Evolutionary conservation across 2,329 filamentous ascomycete genomes (phyloP).

Genomic region (Clarireedia monteithiana): DNA sequence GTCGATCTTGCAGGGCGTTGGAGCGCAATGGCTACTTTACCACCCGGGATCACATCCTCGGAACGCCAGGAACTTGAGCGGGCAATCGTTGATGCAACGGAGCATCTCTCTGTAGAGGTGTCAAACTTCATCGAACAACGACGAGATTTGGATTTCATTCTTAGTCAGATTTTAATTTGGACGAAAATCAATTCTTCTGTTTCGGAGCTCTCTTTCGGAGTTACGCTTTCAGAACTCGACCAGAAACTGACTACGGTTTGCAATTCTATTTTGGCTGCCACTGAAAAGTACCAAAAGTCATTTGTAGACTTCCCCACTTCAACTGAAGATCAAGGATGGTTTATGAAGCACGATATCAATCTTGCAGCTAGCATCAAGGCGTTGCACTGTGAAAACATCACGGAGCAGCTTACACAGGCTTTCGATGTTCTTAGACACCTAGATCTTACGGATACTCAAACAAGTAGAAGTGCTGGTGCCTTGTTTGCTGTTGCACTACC

Average conservation of each 20-base stretch:
- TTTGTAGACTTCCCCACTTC: slow-evolving; percentile 48
- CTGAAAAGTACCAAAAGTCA: slow-evolving; percentile 62
- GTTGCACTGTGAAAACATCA: slow-evolving; percentile 22
- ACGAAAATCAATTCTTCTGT: slow-evolving; percentile 30
- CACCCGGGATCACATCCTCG: slow-evolving; percentile 41
- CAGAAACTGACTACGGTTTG: slow-evolving; percentile 54
- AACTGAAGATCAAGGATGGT: slow-evolving; percentile 55
- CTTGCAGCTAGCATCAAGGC: slow-evolving; percentile 22
- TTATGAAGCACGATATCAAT: slow-evolving; percentile 36
- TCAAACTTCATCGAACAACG: slow-evolving; percentile 36
- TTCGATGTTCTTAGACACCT: slow-evolving; percentile 39
- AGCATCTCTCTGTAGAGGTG: slow-evolving; percentile 29
- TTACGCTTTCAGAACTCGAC: slow-evolving; percentile 39
- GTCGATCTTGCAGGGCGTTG: slow-evolving; percentile 36
- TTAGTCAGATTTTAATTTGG: slow-evolving; percentile 63
- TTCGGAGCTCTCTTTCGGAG: slow-evolving; percentile 5
- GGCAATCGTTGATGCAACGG: slow-evolving; percentile 12
- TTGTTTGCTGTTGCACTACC: slow-evolving; percentile 58
- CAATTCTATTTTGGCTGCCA: slow-evolving; percentile 69
- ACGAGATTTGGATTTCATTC: slow-evolving; percentile 55
- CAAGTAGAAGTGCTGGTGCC: slow-evolving; percentile 42
- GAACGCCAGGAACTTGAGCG: slow-evolving; percentile 23
- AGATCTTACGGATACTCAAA: slow-evolving; percentile 34
- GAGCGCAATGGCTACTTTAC: slow-evolving; percentile 39
- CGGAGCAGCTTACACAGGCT: slow-evolving; percentile 33